Conservation (phyloP, 2,329 filamentous ascomycete genomes). For the Cordyceps tenuipes region DNA sequence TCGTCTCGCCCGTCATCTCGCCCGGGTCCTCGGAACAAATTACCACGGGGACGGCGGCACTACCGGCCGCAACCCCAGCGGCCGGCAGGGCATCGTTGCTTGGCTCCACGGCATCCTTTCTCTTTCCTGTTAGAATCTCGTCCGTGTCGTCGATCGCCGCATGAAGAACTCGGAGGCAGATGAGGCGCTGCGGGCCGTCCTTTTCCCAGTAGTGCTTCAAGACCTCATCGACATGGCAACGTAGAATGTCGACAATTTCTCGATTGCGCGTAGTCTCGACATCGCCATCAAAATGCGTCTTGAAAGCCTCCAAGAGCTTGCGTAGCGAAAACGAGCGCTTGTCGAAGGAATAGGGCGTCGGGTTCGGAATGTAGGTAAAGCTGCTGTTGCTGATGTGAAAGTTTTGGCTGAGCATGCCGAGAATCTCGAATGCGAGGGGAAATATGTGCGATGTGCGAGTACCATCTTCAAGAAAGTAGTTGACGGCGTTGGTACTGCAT, state of each 20-base stretch:
- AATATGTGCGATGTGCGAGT: constrained; percentile 40
- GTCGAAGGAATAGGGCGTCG: constrained; percentile 46
- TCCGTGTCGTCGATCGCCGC: constrained; percentile 34
- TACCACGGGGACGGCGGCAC: neutral
- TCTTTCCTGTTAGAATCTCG: constrained; percentile 31
- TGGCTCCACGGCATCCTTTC: constrained; percentile 11
- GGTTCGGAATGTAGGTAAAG: constrained; percentile 49
- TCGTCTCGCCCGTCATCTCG: constrained; percentile 16
- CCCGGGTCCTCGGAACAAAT: constrained; percentile 1
- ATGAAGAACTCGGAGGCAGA: constrained; percentile 31
- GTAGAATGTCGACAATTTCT: constrained; percentile 19
- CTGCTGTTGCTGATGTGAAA: constrained; percentile 41
- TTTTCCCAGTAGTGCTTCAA: constrained; percentile 18
- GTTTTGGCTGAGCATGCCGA: constrained; percentile 47
- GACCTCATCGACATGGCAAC: constrained; percentile 20
- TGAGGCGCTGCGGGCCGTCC: constrained; percentile 21
- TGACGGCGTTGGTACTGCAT: constrained; percentile 44
- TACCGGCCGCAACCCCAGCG: neutral
- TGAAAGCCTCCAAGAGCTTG: constrained; percentile 33
- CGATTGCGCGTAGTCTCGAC: constrained; percentile 15
- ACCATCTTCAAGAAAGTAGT: constrained; percentile 31
- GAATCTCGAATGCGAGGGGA: constrained; percentile 49
- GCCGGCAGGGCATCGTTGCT: neutral
- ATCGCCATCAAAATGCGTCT: constrained; percentile 20
- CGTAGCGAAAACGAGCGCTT: constrained; percentile 37